Evolutionary conservation across 2,329 filamentous ascomycete genomes (phyloP).

Genomic region (Penicillium brevicompactum): DNA sequence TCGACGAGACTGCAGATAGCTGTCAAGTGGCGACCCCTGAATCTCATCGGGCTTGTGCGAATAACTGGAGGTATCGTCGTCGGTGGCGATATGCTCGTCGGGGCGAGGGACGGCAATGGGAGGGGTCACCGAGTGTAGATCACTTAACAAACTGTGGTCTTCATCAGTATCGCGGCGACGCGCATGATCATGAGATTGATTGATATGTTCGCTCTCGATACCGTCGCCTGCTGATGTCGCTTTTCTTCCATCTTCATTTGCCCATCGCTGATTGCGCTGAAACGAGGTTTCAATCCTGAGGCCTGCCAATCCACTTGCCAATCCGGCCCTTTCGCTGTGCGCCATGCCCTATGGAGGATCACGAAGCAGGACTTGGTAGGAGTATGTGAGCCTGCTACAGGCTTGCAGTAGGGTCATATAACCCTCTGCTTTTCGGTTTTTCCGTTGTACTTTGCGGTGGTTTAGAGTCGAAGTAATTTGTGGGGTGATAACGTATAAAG

Average conservation of each 20-base stretch:
- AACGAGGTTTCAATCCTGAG: slow-evolving; percentile 46
- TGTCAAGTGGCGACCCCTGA: slow-evolving; percentile 42
- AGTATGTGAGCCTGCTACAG: slow-evolving; percentile 12
- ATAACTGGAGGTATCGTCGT: slow-evolving; percentile 34
- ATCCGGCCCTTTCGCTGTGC: slow-evolving; percentile 35
- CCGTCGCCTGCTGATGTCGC: slow-evolving; percentile 33
- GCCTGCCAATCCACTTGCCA: slow-evolving; percentile 35
- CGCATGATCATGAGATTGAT: slow-evolving; percentile 37
- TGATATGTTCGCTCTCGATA: slow-evolving; percentile 42
- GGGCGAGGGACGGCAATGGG: slow-evolving; percentile 49
- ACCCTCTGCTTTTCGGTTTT: slow-evolving; percentile 17
- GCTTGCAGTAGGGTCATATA: slow-evolving; percentile 25
- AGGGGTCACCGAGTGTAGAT: slow-evolving; percentile 45
- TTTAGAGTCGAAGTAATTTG: slow-evolving; percentile 12
- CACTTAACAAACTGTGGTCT: slow-evolving; percentile 41
- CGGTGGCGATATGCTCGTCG: slow-evolving; percentile 32
- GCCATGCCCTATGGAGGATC: slow-evolving; percentile 41
- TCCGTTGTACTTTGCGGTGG: slow-evolving; percentile 9
- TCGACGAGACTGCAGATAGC: slow-evolving; percentile 43
- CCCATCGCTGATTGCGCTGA: slow-evolving; percentile 29
- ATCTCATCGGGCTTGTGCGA: slow-evolving; percentile 42
- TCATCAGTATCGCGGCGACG: slow-evolving; percentile 41
- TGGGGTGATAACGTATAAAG: slow-evolving; percentile 24
- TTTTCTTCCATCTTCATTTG: slow-evolving; percentile 27
- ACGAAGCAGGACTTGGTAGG: slow-evolving; percentile 14